These are phyloP conservation scores for Pyrenophora tritici-repentis DNA, from an alignment of 2,329 filamentous ascomycete species.

Conservation along the genomic window DNA sequence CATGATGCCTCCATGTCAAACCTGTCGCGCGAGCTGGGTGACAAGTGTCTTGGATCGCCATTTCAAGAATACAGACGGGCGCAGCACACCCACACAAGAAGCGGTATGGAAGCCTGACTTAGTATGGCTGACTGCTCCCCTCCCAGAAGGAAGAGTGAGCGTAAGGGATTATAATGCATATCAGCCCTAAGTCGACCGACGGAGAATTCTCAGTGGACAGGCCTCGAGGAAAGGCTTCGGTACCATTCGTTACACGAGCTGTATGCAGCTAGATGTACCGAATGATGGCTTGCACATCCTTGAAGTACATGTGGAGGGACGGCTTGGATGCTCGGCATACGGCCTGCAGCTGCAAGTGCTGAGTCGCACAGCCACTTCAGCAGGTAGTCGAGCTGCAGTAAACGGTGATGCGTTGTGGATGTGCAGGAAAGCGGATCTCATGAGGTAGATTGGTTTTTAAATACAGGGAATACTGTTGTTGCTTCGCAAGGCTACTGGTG, in stretches of 20 bases:
- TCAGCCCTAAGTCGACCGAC: conserved; percentile 16
- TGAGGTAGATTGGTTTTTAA: conserved; percentile 14
- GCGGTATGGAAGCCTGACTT: conserved; percentile 12
- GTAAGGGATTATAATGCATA: conserved; percentile 10
- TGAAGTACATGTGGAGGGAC: conserved; percentile 4
- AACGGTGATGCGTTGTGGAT: conserved; percentile 19
- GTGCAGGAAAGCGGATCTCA: conserved; percentile 19
- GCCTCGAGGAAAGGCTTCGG: conserved; percentile 1
- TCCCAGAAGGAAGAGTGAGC: conserved; percentile 1
- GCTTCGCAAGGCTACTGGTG: neutral
- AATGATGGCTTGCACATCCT: conserved; percentile 14
- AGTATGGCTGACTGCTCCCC: conserved; percentile 12
- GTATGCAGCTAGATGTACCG: conserved; percentile 22
- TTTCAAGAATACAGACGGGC: conserved; percentile 9
- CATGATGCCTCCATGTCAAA: conserved; percentile 19
- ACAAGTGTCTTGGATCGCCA: conserved; percentile 23
- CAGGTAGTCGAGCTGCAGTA: conserved; percentile 20
- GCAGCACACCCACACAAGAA: conserved; percentile 11
- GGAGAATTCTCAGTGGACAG: conserved; percentile 16
- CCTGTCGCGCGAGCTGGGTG: conserved; percentile 12
- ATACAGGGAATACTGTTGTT: conserved; percentile 8
- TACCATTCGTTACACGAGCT: conserved; percentile 13
- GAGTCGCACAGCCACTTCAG: conserved; percentile 23
- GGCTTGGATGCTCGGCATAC: conserved; percentile 14
- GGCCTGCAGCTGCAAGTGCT: conserved; percentile 8